These are phyloP conservation scores for Ophiosphaerella korrae DNA, from an alignment of 2,329 filamentous ascomycete genomes.

Conservation along the genomic window DNA sequence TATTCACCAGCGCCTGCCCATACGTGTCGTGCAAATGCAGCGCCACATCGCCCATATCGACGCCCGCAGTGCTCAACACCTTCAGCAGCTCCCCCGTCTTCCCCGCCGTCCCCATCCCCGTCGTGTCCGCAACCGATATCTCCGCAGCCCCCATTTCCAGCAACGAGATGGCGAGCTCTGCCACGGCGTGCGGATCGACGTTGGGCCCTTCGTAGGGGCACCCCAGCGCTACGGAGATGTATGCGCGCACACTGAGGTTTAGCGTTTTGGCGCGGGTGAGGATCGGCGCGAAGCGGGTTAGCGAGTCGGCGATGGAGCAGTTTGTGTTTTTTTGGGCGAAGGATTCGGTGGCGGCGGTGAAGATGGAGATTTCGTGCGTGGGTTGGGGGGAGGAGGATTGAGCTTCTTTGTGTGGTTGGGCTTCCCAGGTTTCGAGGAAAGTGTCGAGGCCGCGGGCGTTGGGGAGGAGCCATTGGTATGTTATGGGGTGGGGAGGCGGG, in stretches of 20 bases:
- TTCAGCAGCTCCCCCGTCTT: conserved; percentile 68
- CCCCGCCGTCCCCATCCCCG: conserved; percentile 85
- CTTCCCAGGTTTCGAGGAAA: conserved; percentile 60
- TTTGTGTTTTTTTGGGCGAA: conserved; percentile 85
- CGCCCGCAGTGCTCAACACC: conserved; percentile 68
- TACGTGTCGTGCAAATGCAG: conserved; percentile 92
- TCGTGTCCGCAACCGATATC: conserved; percentile 88
- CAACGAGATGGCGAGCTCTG: conserved; percentile 66
- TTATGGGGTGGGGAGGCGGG: conserved; percentile 63
- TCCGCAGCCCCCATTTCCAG: conserved; percentile 89
- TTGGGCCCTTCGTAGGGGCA: conserved; percentile 76
- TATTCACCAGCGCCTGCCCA: conserved; percentile 83
- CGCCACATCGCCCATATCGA: conserved; percentile 72
- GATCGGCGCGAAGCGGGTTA: conserved; percentile 71
- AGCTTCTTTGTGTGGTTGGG: conserved; percentile 44
- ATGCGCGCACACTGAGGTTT: conserved; percentile 73
- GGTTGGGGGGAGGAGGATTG: conserved; percentile 50
- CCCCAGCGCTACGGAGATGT: conserved; percentile 74
- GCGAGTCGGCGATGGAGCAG: conserved; percentile 75
- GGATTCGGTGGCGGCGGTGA: conserved; percentile 79
- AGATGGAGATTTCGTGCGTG: conserved; percentile 72
- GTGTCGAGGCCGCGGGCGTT: conserved; percentile 74
- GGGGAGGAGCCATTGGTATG: conserved; percentile 81
- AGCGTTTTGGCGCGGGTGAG: conserved; percentile 69
- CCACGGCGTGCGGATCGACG: conserved; percentile 64